A percentile compares a stretch with the other conserved stretches of the same genome.
Evolutionary conservation across 345 rosid genomes (phyloP).

Genomic region (Triadica sebifera): DNA sequence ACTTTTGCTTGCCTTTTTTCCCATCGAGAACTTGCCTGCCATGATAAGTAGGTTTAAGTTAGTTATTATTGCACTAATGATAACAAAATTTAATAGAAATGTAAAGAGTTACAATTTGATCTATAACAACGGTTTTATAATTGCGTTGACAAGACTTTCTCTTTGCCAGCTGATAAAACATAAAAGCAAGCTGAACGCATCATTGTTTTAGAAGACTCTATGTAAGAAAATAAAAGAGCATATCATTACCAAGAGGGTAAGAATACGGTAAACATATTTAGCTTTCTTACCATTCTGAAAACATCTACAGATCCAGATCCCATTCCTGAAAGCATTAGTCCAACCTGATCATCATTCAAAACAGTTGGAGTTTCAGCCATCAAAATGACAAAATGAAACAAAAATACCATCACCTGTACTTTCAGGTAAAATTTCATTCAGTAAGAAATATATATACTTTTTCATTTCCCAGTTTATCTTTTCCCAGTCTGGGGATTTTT

Average conservation of each 20-base stretch:
- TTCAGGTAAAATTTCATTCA: background rate
- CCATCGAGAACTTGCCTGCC: slow-evolving; percentile 91
- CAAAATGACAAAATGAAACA: background rate
- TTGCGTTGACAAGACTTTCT: background rate
- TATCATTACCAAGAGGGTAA: background rate
- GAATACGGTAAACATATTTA: background rate
- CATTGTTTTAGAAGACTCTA: background rate
- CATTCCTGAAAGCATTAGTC: slow-evolving; percentile 96
- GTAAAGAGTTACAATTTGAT: background rate
- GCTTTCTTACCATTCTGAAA: slow-evolving; percentile 73
- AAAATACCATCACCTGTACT: background rate
- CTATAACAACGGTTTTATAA: background rate
- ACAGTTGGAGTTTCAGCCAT: slow-evolving; percentile 6
- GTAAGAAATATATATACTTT: background rate
- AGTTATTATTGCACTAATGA: background rate
- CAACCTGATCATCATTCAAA: slow-evolving; percentile 61
- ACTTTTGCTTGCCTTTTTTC: slow-evolving; percentile 90
- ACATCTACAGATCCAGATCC: slow-evolving; percentile 69
- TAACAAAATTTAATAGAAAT: background rate
- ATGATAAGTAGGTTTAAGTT: slow-evolving; percentile 13
- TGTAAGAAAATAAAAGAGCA: background rate
- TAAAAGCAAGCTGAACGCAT: background rate
- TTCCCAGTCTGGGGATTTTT: background rate
- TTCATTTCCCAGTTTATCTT: background rate
- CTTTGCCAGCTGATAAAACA: background rate